These are phyloP conservation scores for Tylopilus sp. DNA, from an alignment of 768 basidiomycete genomes.

Conservation along the genomic window DNA sequence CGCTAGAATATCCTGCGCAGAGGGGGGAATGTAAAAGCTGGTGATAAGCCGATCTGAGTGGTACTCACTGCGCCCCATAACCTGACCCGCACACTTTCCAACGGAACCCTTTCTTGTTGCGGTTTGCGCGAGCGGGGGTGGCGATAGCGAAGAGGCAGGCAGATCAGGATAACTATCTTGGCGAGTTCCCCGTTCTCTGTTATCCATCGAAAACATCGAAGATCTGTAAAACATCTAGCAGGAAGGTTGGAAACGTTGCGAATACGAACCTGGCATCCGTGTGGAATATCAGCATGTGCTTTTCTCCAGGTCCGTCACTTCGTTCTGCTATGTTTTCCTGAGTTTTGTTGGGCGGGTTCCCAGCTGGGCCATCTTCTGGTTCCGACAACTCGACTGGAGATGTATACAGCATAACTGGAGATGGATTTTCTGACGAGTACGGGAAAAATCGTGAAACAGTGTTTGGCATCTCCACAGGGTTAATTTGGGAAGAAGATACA, in stretches of 20 bases:
- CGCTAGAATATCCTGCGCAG: neutral
- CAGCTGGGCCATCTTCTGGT: neutral
- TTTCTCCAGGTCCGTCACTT: neutral
- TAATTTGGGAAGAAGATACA: neutral
- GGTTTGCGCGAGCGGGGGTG: neutral
- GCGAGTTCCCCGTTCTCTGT: too few relatives aligned
- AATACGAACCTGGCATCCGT: conserved; percentile 2
- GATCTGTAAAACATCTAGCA: neutral
- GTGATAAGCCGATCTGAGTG: too few relatives aligned
- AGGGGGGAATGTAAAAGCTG: too few relatives aligned
- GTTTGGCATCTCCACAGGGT: neutral
- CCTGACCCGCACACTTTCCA: neutral
- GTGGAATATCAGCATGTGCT: neutral
- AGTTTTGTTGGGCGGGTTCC: too few relatives aligned
- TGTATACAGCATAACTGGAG: neutral
- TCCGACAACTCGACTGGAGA: neutral
- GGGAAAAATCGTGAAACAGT: neutral
- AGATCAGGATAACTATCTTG: neutral
- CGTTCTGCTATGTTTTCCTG: neutral
- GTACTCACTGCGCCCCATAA: neutral
- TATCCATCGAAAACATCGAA: neutral
- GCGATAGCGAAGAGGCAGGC: neutral
- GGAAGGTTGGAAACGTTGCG: neutral
- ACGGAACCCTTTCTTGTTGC: neutral
- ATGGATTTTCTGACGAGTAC: neutral